These are phyloP conservation scores for Lipomyces anomalus DNA, from an alignment of 805 yeast genomes.

Conservation along the genomic window DNA sequence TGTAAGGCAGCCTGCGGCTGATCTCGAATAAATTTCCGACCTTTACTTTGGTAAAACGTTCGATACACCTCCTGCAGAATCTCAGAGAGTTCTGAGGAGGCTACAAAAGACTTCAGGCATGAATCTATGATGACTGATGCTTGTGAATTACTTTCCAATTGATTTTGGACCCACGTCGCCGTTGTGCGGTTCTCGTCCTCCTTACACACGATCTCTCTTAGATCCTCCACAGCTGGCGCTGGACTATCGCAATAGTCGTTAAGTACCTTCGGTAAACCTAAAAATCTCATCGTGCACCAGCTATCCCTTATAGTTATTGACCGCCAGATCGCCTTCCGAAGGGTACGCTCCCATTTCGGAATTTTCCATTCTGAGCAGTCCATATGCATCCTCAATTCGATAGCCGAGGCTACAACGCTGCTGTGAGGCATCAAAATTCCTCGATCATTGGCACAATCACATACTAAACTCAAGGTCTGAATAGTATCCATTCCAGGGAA, in stretches of 20 bases:
- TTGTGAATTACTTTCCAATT: too few relatives aligned
- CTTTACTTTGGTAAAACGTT: slow-evolving; percentile 1
- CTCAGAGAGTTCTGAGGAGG: slow-evolving; percentile 2
- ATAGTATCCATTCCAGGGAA: slow-evolving; percentile 13
- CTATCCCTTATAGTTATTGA: slow-evolving; percentile 86
- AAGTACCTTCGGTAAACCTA: slow-evolving; percentile 10
- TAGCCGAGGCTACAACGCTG: slow-evolving; percentile 70
- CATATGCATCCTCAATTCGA: slow-evolving; percentile 80
- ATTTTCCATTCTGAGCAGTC: slow-evolving; percentile 87
- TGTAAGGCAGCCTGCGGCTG: slow-evolving; percentile 1
- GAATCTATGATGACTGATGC: too few relatives aligned
- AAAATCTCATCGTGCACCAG: slow-evolving; percentile 44
- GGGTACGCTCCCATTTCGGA: slow-evolving; percentile 90
- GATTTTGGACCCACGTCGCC: too few relatives aligned
- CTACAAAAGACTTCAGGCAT: slow-evolving; percentile 6
- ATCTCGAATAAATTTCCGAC: neutral
- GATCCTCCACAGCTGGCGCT: slow-evolving; percentile 9
- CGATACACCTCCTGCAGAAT: slow-evolving; percentile 11
- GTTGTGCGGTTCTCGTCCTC: too few relatives aligned
- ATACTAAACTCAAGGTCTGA: slow-evolving; percentile 10
- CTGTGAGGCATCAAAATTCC: slow-evolving; percentile 17
- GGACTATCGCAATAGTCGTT: slow-evolving; percentile 8
- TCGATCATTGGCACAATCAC: slow-evolving; percentile 12
- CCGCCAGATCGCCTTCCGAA: slow-evolving; percentile 84
- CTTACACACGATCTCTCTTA: slow-evolving; percentile 9